Percentiles rank a stretch among this genome's conserved stretches.
Conservation (phyloP, 768 basidiomycete species). For the Agaricus blazei region DNA sequence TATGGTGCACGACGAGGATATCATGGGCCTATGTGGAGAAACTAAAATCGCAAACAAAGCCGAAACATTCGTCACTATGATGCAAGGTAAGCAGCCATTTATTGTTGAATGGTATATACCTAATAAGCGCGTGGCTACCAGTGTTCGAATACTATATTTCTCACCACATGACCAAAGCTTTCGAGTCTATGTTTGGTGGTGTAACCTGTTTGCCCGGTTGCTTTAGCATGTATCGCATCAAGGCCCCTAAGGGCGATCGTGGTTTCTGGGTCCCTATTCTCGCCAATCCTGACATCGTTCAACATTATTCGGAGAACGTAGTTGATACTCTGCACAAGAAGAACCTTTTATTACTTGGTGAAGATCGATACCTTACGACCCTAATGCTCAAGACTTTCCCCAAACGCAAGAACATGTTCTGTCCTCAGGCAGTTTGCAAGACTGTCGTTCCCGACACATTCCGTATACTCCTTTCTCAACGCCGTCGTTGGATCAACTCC, state of each 20-base stretch:
- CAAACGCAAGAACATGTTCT: constrained; percentile 98
- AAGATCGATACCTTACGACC: constrained; percentile 98
- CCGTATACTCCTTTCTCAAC: constrained; percentile 87
- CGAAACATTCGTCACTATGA: constrained; percentile 99
- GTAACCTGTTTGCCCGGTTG: constrained; percentile 99
- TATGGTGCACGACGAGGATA: constrained; percentile 95
- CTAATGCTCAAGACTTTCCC: constrained; percentile 99
- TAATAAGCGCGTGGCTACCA: constrained; percentile 26
- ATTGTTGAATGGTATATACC: neutral
- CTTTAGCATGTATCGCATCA: constrained; percentile 99
- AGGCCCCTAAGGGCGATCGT: constrained; percentile 92
- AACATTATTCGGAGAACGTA: constrained; percentile 99
- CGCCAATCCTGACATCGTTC: constrained; percentile 97
- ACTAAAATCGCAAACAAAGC: constrained; percentile 99
- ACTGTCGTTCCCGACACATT: constrained; percentile 98
- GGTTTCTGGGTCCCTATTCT: constrained; percentile 99
- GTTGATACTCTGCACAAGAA: constrained; percentile 99
- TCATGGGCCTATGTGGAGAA: constrained; percentile 99
- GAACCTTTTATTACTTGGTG: constrained; percentile 93
- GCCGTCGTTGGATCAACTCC: constrained; percentile 99
- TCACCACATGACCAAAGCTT: constrained; percentile 97
- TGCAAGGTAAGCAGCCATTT: constrained; percentile 72
- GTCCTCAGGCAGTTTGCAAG: constrained; percentile 98
- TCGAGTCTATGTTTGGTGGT: constrained; percentile 99
- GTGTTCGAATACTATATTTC: constrained; percentile 99